Evolutionary conservation across 2,329 filamentous ascomycete species (phyloP), one percentile per base, ranked within the genome.

Genomic region (Huntiella bhutanensis): DNA sequence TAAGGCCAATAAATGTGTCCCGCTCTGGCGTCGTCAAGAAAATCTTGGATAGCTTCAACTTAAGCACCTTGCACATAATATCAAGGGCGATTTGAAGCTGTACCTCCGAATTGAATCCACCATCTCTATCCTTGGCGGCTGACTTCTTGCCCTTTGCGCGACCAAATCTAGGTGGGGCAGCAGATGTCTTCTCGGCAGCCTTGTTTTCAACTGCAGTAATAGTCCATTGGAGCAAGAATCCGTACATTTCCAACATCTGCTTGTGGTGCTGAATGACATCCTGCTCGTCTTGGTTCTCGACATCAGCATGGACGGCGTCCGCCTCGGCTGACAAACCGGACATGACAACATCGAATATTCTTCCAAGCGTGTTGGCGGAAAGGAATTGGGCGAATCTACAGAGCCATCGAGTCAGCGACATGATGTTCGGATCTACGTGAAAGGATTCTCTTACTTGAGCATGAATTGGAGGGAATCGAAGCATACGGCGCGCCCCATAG

Each of bases 381-480:
- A 96, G 74, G 52, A 78, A 75, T 34, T 82, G 72, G 4, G 83
- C 77, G 60, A 80, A 85, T 73, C 88, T 96, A 28, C 22, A 28
- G 7, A 28, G 22, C 22, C 22, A 28, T 10, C 22, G 8, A 28
- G 22, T 28, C 22, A 28, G 22, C 22, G 22, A 28, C 22, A 28
- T 10, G 22, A 7, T 28, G 22, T 28, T 28, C 22, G 6, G 22
- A 10, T 28, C 22, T 28, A 28, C 22, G 22, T 28, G 7, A 10
- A 28, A 77, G 60, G 64, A 63, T 58, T 68, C 63, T 51, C 85
- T 69, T 76, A 96, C 88, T 98, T 98, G 66, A 98, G 72, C 50
- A 98, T 68, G 59, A 94, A 94, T 62, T 95, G 88, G 55, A 98
- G 63, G 51, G 87, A 94, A 66, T 98, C 88, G 65, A 96, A 87